Percentiles rank a stretch among this genome's conserved stretches.
phyloP scores from a whole-genome alignment of 257 asterid genomes.

The Sherardia arvensis region DNA sequence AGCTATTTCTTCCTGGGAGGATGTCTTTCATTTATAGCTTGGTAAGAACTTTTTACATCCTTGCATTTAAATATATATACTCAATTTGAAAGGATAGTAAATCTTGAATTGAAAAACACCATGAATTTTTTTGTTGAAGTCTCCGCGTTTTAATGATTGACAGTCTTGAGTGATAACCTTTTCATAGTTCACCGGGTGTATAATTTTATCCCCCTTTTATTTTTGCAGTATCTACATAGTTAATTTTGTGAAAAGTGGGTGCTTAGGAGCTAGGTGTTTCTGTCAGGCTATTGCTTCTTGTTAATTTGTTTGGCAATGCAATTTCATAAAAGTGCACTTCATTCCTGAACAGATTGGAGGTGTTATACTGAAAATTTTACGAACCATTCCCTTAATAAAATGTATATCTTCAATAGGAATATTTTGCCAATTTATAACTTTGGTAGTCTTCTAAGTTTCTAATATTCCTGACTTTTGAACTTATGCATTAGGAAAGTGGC shows the following conservation, averaged over 20 bases:
- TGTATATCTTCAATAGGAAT: neutral
- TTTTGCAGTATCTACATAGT: neutral
- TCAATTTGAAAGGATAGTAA: neutral
- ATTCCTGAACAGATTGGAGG: neutral
- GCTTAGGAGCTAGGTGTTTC: neutral
- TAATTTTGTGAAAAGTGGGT: neutral
- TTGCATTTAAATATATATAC: neutral
- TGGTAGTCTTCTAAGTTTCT: neutral
- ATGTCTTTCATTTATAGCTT: constrained; percentile 85
- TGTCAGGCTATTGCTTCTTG: neutral
- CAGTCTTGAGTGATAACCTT: neutral
- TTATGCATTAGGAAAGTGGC: constrained; percentile 61
- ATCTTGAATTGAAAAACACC: no score
- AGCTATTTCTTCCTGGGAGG: constrained; percentile 98
- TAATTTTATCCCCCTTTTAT: neutral
- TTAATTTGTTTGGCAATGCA: neutral
- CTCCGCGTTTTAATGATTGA: neutral
- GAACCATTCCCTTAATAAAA: no score
- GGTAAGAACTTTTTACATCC: constrained; percentile 30
- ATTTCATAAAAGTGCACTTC: neutral
- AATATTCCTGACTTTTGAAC: constrained; percentile 4
- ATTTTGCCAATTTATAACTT: neutral
- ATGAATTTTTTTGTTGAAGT: neutral
- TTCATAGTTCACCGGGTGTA: neutral
- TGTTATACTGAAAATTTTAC: neutral